These are phyloP conservation scores for Cairneyella variabilis DNA, from an alignment of 495 filamentous ascomycete species.

Conservation along the genomic window DNA sequence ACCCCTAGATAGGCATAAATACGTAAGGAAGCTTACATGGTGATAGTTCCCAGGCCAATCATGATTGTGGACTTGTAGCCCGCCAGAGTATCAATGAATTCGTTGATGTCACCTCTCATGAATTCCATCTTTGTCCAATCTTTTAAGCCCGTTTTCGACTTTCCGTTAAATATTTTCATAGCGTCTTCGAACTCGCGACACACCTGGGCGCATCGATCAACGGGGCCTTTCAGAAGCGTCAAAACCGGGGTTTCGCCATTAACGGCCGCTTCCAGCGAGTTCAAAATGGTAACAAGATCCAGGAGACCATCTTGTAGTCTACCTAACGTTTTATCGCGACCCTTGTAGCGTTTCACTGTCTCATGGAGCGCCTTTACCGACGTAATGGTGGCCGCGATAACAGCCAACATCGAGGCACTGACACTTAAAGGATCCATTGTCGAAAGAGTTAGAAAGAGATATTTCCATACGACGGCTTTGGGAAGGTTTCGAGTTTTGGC, in stretches of 20 bases:
- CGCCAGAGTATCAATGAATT: constrained; percentile 28
- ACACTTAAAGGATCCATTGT: constrained; percentile 31
- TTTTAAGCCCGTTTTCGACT: constrained; percentile 26
- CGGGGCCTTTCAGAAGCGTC: constrained; percentile 19
- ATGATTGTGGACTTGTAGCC: constrained; percentile 30
- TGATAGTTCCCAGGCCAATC: constrained; percentile 27
- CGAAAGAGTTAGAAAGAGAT: constrained; percentile 16
- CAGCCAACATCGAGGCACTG: constrained; percentile 24
- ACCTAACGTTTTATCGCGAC: constrained; percentile 21
- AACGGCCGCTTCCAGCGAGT: constrained; percentile 15
- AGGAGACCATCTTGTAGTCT: constrained; percentile 18
- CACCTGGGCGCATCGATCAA: constrained; percentile 21
- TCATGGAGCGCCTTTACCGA: constrained; percentile 25
- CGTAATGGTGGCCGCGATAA: constrained; percentile 27
- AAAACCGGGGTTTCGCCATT: constrained; percentile 14
- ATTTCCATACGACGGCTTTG: constrained; percentile 12
- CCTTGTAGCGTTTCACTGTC: constrained; percentile 28
- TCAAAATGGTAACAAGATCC: constrained; percentile 24
- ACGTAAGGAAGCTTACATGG: constrained; percentile 23
- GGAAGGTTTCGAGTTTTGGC: constrained; percentile 11
- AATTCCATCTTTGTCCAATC: constrained; percentile 28
- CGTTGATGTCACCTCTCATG: constrained; percentile 30
- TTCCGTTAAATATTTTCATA: constrained; percentile 29
- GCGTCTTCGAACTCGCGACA: constrained; percentile 22
- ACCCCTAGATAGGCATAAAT: constrained; percentile 11